Conservation (phyloP, 345 rosid species). For the Viola odorata region DNA sequence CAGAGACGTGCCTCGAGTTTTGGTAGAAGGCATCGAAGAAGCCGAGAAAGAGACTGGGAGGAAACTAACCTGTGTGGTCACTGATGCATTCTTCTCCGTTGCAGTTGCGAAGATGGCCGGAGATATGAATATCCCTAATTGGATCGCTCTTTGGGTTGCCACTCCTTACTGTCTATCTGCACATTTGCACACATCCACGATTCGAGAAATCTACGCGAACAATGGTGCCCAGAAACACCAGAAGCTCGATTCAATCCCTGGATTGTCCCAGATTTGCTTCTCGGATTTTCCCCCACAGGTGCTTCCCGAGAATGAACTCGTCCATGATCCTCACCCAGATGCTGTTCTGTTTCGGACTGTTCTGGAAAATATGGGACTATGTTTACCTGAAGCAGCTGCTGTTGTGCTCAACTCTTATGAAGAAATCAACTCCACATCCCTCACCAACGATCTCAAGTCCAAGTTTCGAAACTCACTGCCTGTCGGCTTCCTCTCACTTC, state of each 20-base stretch:
- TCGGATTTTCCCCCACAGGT: conserved; percentile 49
- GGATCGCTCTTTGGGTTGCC: conserved; percentile 45
- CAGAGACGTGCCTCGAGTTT: conserved; percentile 26
- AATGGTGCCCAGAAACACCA: conserved; percentile 16
- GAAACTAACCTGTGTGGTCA: conserved; percentile 37
- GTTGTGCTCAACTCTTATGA: conserved; percentile 40
- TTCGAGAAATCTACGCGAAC: conserved; percentile 13
- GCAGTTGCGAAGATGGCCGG: conserved; percentile 32
- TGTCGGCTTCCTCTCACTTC: conserved; percentile 15
- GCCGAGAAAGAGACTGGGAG: conserved; percentile 38
- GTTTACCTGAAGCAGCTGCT: conserved; percentile 38
- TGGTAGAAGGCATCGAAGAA: conserved; percentile 18
- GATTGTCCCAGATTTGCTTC: conserved; percentile 36
- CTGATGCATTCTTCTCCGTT: conserved; percentile 49
- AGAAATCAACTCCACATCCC: conserved; percentile 33
- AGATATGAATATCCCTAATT: conserved; percentile 18
- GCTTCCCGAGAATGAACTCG: conserved; percentile 10
- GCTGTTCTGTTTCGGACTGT: conserved; percentile 21
- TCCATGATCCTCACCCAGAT: conserved; percentile 27
- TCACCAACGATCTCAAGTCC: conserved; percentile 29
- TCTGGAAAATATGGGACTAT: neutral
- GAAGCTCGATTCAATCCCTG: conserved; percentile 33
- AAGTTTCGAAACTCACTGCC: conserved; percentile 18
- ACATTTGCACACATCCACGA: conserved; percentile 36
- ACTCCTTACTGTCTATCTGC: conserved; percentile 37